Base-by-base conservation (phyloP, 768 basidiomycete genomes). In the Hypholoma fasciculare region DNA sequence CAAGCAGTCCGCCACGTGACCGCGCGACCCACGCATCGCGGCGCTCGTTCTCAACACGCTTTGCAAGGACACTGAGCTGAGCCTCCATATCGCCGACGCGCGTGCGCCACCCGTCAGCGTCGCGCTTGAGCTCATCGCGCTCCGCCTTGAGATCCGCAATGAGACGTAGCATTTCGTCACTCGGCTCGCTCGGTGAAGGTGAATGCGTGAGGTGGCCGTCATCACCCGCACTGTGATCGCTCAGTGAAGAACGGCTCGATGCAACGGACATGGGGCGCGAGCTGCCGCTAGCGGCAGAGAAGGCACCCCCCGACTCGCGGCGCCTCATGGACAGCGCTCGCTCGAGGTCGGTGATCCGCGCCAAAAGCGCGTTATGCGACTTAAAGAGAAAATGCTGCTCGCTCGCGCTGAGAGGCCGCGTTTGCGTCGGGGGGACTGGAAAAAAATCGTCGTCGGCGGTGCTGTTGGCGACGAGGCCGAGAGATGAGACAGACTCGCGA, bases 321-420 rank as follows among this genome's bases (percentile, higher is more conserved):
- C 73, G 71, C 57, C 71, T 72, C 72, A 71, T 71, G 59, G 80
- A 82, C 36, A 90, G 74, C 23, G 87, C 83, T 63, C 84, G 83
- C 71, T 94, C 92, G 61, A 94, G 76, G 63, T 92, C 90, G 48
- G 86, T 85, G 70, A 94, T 93, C 61, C 92, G 86, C 65, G 87
- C 83, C 59, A 94, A 80, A 61, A 94, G 86, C 53, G 91, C 82
- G 59, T 89, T 85, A 77, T 94, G 92, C 58, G 88, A 90, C 69
- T 89, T 89, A 74, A 87, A 85, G 71, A 92, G 81, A 85, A 93
- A 94, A 79, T 91, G 85, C 65, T 92, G 90, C 71, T 93, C 90
- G 69, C 84, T 85, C 57, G 77, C 76, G 62, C 88, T 87, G 61
- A 91, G 82, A 54, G 88, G 82, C 60, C 82, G 74, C 59, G 72